phyloP scores from a whole-genome alignment of 2,329 filamentous ascomycete species.

The Xylariaceae sp. region DNA sequence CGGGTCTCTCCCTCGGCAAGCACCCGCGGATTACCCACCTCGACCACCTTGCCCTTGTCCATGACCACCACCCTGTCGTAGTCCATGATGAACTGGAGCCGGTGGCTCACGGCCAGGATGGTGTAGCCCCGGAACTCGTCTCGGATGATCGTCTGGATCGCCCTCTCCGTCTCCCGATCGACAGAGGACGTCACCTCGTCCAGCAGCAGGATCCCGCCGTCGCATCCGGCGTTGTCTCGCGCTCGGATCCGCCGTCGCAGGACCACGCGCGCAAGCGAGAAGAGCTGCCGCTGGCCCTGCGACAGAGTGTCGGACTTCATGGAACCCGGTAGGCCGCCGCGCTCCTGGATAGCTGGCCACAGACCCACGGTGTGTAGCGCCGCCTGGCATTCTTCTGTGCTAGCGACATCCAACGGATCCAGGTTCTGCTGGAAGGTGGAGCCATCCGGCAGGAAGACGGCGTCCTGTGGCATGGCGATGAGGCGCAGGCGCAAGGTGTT shows the following conservation, averaged over 20 bases:
- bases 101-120: background rate
- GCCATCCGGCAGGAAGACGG: background rate
- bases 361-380: background rate
- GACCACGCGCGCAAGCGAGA: background rate
- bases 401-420: background rate
- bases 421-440: background rate
- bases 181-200: background rate
- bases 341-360: too few relatives aligned
- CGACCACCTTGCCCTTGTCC: background rate
- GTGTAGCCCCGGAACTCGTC: background rate
- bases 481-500: background rate
- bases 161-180: background rate
- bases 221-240: too few relatives aligned
- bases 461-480: background rate
- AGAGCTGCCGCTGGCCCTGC: background rate
- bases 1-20: too few relatives aligned
- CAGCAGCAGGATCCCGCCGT: background rate
- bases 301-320: too few relatives aligned
- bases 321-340: too few relatives aligned
- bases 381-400: background rate
- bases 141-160: background rate
- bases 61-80: background rate
- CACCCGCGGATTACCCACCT: too few relatives aligned
- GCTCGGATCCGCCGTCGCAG: background rate
- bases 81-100: background rate